A percentile compares a stretch with the other conserved stretches of the same genome.
These are phyloP conservation scores for Grigorovia transvaalensis DNA, from an alignment of 805 yeast genomes.

Conservation along the genomic window DNA sequence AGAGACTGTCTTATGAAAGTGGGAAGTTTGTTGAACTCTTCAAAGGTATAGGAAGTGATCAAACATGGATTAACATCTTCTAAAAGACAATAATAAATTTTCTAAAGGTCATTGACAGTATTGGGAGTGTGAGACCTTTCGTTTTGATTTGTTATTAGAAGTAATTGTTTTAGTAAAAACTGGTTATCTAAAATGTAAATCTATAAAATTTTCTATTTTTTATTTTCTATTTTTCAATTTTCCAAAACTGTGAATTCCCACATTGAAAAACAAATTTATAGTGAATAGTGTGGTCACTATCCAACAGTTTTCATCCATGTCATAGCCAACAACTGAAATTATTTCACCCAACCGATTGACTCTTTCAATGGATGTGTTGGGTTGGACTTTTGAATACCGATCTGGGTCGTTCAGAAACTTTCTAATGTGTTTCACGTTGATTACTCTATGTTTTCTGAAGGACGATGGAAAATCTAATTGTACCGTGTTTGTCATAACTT, in stretches of 20 bases:
- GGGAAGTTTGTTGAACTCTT: slow-evolving; percentile 2
- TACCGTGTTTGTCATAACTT: no score
- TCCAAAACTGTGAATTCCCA: no score
- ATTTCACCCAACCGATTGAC: slow-evolving; percentile 1
- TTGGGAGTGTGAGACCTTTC: no score
- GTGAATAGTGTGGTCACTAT: no score
- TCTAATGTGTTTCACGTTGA: slow-evolving; percentile 4
- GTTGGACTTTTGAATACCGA: not conserved
- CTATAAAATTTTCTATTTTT: no score
- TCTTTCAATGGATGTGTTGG: slow-evolving; percentile 1
- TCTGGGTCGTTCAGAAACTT: not conserved
- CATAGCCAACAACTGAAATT: slow-evolving; percentile 4
- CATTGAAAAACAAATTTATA: no score
- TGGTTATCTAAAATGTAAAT: no score
- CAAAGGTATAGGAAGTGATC: not conserved
- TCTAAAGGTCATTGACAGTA: no score
- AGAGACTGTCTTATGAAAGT: no score
- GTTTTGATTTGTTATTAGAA: no score
- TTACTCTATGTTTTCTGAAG: slow-evolving; percentile 2
- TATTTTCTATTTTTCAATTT: no score
- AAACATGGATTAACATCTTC: slow-evolving; percentile 2
- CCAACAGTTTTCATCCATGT: not conserved
- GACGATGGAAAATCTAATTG: slow-evolving; percentile 6
- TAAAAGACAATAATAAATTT: slow-evolving; percentile 3
- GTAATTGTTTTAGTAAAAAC: no score